Base-by-base conservation (phyloP, 371 early-diverging fungal species). In the Batkoa obscura region DNA sequence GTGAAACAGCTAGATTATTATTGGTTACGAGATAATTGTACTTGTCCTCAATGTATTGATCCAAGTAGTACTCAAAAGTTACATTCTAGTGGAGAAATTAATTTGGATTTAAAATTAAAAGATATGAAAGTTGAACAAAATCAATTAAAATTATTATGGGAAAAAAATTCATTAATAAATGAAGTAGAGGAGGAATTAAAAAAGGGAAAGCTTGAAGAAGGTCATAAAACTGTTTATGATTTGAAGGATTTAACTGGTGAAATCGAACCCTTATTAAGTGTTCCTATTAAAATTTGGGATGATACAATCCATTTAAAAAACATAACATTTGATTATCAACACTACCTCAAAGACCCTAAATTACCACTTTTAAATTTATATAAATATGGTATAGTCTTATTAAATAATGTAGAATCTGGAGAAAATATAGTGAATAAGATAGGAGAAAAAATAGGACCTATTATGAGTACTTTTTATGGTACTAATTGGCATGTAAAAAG, bases 11-110 rank as follows among this genome's bases (percentile, higher is more conserved):
- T n/a, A n/a, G n/a, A n/a, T n/a, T n/a, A n/a, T n/a, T n/a, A n/a
- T 30, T 89, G 90, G 90, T 73, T 89, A 9, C 75, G 86, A 33
- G 90, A 90, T 65, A 80, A 84, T 61, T 90, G 88, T 59, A 82
- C 65, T 30, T 90, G 88, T 61, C 67, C 75, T 5, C 59, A 59
- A 3, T 87, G 86, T 58, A 62, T 86, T 17, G 86, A 88, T 60
- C 82, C 86, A 2, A 64, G 72, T 31, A 86, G 71, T 50, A 69
- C 75, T 12, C 90, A 90, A 64, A 90, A 88, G 64, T 68, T 85
- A 34, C 83, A 84, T 64, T 81, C 86, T 0, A n/a, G n/a, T n/a
- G n/a, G n/a, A n/a, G n/a, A n/a, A n/a, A n/a, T n/a, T n/a, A n/a
- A n/a, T n/a, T n/a, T n/a, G n/a, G n/a, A n/a, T n/a, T n/a, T n/a